Evolutionary conservation across 2,329 filamentous ascomycete genomes (phyloP).

Genomic region (Rutstroemia sp.): DNA sequence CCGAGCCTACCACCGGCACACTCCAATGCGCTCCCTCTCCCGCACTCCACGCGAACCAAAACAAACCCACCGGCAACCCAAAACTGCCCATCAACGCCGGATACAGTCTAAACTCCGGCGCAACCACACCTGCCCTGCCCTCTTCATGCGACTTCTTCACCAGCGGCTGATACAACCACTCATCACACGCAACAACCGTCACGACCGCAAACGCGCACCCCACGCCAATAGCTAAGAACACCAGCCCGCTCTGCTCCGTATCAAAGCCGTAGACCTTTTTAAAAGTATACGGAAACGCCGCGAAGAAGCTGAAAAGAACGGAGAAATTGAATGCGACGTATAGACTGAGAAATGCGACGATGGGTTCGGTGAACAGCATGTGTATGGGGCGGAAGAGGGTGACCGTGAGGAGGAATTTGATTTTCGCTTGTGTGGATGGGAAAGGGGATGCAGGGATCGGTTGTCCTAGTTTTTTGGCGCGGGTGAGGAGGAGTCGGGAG

Average conservation of each 20-base stretch:
- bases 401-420: conserved; percentile 30
- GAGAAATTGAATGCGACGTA: conserved; percentile 33
- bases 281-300: conserved; percentile 35
- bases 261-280: conserved; percentile 30
- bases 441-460: conserved; percentile 26
- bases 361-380: conserved; percentile 32
- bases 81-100: conserved; percentile 52
- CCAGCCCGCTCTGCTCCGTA: conserved; percentile 30
- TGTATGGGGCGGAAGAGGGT: conserved; percentile 32
- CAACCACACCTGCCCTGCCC: conserved; percentile 22
- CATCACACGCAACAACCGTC: conserved; percentile 36
- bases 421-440: conserved; percentile 30
- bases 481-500: conserved; percentile 22
- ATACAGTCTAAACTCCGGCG: conserved; percentile 49
- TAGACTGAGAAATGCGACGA: conserved; percentile 30
- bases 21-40: conserved; percentile 46
- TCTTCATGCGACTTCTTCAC: not conserved
- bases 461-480: conserved; percentile 33
- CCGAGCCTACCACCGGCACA: conserved; percentile 41
- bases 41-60: conserved; percentile 55
- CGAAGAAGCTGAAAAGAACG: conserved; percentile 33
- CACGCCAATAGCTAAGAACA: conserved; percentile 34
- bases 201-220: conserved; percentile 37
- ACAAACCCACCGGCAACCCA: conserved; percentile 43
- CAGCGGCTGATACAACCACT: conserved; percentile 32